phyloP scores from a whole-genome alignment of 106 monocot species.

The Chionographis japonica region DNA sequence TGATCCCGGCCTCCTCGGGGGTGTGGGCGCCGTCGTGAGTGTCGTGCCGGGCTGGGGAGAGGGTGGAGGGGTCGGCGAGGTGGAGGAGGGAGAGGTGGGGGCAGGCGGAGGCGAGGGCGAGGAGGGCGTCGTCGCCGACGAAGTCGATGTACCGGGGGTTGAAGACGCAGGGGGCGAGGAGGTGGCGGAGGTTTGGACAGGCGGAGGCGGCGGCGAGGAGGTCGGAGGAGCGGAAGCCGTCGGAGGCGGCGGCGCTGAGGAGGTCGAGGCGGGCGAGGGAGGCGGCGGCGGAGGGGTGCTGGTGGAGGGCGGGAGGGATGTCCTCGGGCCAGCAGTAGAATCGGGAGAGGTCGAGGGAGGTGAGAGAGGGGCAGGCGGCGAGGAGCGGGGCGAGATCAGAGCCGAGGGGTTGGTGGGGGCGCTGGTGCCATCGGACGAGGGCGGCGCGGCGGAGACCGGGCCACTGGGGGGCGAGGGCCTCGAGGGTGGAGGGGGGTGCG shows the following conservation, averaged over 20 bases:
- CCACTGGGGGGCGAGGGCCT: slow-evolving; percentile 38
- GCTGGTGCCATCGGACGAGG: slow-evolving; percentile 90
- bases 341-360: slow-evolving; percentile 59
- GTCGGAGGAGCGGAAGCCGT: slow-evolving; percentile 65
- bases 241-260: slow-evolving; percentile 34
- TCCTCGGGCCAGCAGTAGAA: slow-evolving; percentile 99
- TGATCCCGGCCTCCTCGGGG: slow-evolving; percentile 39
- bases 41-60: slow-evolving; percentile 14
- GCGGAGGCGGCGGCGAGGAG: slow-evolving; percentile 32
- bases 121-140: slow-evolving; percentile 58
- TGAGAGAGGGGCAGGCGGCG: slow-evolving; percentile 26
- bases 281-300: slow-evolving; percentile 18
- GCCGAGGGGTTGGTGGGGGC: slow-evolving; percentile 39
- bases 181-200: slow-evolving; percentile 47
- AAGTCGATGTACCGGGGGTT: slow-evolving; percentile 62
- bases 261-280: slow-evolving; percentile 48
- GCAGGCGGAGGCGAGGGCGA: slow-evolving; percentile 45
- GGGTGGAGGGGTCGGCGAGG: slow-evolving; percentile 46
- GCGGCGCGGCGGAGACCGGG: slow-evolving; percentile 34
- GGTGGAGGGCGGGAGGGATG: slow-evolving; percentile 45
- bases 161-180: slow-evolving; percentile 67
- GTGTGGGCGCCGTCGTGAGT: not conserved
- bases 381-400: slow-evolving; percentile 56
- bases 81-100: slow-evolving; percentile 48
- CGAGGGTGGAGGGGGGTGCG: slow-evolving; percentile 48